Percentiles rank a stretch among this genome's conserved stretches.
phyloP scores from a whole-genome alignment of 1,284 basidiomycete species.

The Apiotrichum laibachii region DNA sequence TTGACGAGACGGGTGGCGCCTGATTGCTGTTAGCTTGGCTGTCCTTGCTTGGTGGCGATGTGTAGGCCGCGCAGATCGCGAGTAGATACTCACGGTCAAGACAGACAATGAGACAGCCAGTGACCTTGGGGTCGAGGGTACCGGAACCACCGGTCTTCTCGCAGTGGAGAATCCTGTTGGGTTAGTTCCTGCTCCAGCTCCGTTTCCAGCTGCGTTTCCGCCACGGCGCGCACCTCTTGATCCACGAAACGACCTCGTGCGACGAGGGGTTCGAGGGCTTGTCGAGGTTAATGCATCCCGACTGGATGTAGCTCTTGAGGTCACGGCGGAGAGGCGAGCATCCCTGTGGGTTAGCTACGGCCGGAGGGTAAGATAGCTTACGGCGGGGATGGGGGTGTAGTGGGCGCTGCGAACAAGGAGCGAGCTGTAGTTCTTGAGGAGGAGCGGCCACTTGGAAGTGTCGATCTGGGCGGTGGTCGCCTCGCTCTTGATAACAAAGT shows the following conservation, averaged over 20 bases:
- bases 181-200: too few species aligned
- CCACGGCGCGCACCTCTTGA: conserved; percentile 57
- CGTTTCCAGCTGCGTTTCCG: too few species aligned
- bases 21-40: too few species aligned
- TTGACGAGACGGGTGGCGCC: conserved; percentile 96
- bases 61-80: too few species aligned
- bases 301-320: conserved; percentile 86
- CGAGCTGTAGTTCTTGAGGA: conserved; percentile 93
- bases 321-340: conserved; percentile 90
- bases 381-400: conserved; percentile 90
- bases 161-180: conserved; percentile 73
- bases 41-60: too few species aligned
- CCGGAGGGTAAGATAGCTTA: background rate
- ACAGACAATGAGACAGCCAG: conserved; percentile 97
- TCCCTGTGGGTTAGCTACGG: conserved; percentile 48
- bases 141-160: conserved; percentile 99
- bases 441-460: conserved; percentile 95
- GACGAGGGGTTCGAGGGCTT: conserved; percentile 99
- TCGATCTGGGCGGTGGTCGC: conserved; percentile 70
- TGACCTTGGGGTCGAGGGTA: conserved; percentile 98
- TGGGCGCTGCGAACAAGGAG: conserved; percentile 91
- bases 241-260: conserved; percentile 99
- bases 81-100: conserved; percentile 77
- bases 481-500: conserved; percentile 82
- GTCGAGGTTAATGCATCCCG: conserved; percentile 99